A percentile compares a stretch with the other conserved stretches of the same genome.
Conservation (phyloP, 2,329 filamentous ascomycete genomes). For the Aurifilum marmelostoma region DNA sequence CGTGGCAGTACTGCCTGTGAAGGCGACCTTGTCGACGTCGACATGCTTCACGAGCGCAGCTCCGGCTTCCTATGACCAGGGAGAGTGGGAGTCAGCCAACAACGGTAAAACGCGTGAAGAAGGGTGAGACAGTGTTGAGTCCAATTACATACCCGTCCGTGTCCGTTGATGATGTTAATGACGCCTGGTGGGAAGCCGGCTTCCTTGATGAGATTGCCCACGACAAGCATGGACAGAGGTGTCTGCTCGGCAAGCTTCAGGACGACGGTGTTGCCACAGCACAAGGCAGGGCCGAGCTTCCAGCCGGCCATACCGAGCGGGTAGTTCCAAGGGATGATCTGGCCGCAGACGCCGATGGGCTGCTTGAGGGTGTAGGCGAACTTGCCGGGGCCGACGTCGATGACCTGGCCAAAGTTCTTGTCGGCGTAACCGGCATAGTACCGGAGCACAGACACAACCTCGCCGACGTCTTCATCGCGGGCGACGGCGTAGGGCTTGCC, state of each 20-base stretch:
- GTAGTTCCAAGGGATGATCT: constrained; percentile 83
- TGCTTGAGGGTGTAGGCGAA: constrained; percentile 78
- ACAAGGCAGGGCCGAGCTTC: constrained; percentile 74
- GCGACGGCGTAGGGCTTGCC: constrained; percentile 74
- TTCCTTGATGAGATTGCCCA: constrained; percentile 69
- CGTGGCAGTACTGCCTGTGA: constrained; percentile 71
- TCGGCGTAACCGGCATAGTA: constrained; percentile 83
- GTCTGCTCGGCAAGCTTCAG: constrained; percentile 69
- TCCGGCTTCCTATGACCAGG: constrained; percentile 53
- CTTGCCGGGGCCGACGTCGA: constrained; percentile 70
- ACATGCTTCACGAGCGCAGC: constrained; percentile 66
- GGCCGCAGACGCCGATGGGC: constrained; percentile 75
- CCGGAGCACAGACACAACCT: constrained; percentile 55
- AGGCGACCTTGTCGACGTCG: constrained; percentile 71
- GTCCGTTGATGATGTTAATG: constrained; percentile 72
- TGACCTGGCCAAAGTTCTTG: constrained; percentile 79
- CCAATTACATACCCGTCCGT: constrained; percentile 48
- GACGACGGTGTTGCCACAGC: constrained; percentile 65
- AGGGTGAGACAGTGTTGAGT: no score
- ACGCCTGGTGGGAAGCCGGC: constrained; percentile 78
- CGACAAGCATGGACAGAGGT: constrained; percentile 63
- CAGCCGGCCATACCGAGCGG: constrained; percentile 76
- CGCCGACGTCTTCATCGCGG: constrained; percentile 63
- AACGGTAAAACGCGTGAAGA: background rate
- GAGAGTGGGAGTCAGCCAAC: background rate